Evolutionary conservation across 257 asterid species (phyloP).

Genomic region (Lithospermum erythrorhizon): DNA sequence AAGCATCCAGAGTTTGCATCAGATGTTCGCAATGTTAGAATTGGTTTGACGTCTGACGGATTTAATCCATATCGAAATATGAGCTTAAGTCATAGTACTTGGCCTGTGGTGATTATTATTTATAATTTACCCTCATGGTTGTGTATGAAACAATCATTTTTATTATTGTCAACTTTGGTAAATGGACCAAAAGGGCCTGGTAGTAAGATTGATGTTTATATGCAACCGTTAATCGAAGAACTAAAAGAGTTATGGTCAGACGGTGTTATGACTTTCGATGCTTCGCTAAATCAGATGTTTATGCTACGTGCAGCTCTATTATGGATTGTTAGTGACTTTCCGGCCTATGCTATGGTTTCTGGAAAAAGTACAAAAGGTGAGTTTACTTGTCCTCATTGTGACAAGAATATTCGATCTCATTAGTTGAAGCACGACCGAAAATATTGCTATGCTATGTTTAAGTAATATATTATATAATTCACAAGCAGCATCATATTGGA

Average conservation of each 20-base stretch:
- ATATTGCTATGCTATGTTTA: too few species aligned
- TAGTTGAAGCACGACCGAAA: not conserved
- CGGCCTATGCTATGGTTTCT: not conserved
- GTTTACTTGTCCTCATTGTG: not conserved
- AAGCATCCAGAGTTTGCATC: too few species aligned
- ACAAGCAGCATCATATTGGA: too few species aligned
- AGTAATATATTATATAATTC: too few species aligned
- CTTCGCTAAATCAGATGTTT: not conserved
- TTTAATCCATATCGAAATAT: too few species aligned
- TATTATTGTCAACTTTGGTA: not conserved
- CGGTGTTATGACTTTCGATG: not conserved
- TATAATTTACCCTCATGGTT: too few species aligned
- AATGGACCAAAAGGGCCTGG: not conserved
- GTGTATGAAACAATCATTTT: not conserved
- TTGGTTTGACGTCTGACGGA: too few species aligned
- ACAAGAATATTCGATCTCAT: not conserved
- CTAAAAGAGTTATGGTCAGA: not conserved
- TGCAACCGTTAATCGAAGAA: not conserved
- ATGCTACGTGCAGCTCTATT: not conserved
- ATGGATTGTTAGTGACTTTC: not conserved
- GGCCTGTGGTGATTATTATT: too few species aligned
- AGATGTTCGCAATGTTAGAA: too few species aligned
- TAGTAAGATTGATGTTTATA: not conserved
- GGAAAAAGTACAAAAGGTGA: not conserved
- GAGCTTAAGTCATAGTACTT: too few species aligned